These are phyloP conservation scores for Salix caprea DNA, from an alignment of 345 rosid species.

Conservation along the genomic window DNA sequence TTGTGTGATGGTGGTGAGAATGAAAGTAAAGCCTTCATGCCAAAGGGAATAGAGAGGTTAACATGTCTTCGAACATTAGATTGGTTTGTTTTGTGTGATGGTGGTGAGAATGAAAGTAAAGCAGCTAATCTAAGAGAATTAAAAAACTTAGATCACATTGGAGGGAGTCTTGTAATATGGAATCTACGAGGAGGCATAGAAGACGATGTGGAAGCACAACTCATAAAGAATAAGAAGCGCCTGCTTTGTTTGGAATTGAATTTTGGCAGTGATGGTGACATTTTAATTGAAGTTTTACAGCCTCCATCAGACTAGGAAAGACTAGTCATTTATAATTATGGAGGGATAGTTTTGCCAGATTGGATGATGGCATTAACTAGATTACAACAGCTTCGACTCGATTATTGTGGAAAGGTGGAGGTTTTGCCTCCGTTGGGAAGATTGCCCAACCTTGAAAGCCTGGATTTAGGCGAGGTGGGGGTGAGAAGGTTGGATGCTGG, in stretches of 20 bases:
- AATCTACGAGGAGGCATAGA: background rate
- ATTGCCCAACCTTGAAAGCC: slow-evolving; percentile 13
- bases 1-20: too few species aligned
- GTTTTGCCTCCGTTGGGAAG: slow-evolving; percentile 9
- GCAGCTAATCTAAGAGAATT: slow-evolving; percentile 4
- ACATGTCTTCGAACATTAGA: background rate
- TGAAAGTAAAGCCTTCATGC: slow-evolving; percentile 1
- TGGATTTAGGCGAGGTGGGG: background rate
- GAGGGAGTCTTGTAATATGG: background rate
- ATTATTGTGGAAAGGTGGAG: background rate
- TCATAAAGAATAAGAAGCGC: background rate
- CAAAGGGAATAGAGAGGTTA: slow-evolving; percentile 15
- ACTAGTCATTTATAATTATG: too few species aligned
- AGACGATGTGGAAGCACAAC: background rate
- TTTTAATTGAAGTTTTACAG: too few species aligned
- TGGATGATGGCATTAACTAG: too few species aligned
- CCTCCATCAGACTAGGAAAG: too few species aligned
- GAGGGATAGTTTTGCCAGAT: too few species aligned
- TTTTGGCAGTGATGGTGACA: too few species aligned
- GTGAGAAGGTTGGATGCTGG: background rate
- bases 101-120: background rate
- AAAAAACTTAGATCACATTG: background rate
- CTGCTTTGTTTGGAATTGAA: background rate
- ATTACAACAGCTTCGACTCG: too few species aligned
- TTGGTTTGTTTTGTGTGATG: background rate